Evolutionary conservation across 1,139 yeast species (phyloP), one percentile per base, ranked within the genome.

Genomic region (Pichia sp.): DNA sequence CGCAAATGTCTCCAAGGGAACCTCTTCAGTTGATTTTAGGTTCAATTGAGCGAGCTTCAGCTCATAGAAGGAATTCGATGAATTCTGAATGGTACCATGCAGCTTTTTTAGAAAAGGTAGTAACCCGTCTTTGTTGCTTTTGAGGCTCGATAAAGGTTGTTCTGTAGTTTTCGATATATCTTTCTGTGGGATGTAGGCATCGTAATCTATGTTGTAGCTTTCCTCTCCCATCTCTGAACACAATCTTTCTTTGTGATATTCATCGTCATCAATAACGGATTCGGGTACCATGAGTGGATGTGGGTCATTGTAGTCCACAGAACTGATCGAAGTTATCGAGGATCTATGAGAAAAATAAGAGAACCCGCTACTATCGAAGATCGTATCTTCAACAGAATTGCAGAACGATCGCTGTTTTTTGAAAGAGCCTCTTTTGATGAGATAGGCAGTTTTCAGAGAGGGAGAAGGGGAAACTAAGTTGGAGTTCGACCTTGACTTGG

Each of bases 1-100:
- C 8, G 58, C 50, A 31, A 55, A 58, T 0, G 60, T 57, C 45
- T 59, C 57, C 16, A 59, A 29, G 8, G 57, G 58, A 8, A 57
- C 50, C 23, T 58, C 57, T 16, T 42, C 8, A 5, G 36, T n/a
- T n/a, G 8, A 36, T 16, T 40, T 47, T 4, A 42, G 30, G n/a
- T 32, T 41, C 8, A 26, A 10, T 7, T 43, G 30, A 13, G 15
- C 23, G 7, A 3, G 8, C 2, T 4, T 23, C 5, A 42, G 5
- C 2, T 43, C 40, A 15, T 42, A 4, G 8, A 29, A 26, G 19
- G 50, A 23, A 16, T 26, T 32, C 3, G 41, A 31, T 8, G 55
- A 45, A 15, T 7, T 36, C 8, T 47, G 42, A 13, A 47, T 32
- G 13, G 53, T 44, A 13, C 4, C 13, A 34, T 45, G 46, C 32